These are phyloP conservation scores for Saccharum spontaneum DNA, from an alignment of 176 grass and related monocot species.

Conservation along the genomic window DNA sequence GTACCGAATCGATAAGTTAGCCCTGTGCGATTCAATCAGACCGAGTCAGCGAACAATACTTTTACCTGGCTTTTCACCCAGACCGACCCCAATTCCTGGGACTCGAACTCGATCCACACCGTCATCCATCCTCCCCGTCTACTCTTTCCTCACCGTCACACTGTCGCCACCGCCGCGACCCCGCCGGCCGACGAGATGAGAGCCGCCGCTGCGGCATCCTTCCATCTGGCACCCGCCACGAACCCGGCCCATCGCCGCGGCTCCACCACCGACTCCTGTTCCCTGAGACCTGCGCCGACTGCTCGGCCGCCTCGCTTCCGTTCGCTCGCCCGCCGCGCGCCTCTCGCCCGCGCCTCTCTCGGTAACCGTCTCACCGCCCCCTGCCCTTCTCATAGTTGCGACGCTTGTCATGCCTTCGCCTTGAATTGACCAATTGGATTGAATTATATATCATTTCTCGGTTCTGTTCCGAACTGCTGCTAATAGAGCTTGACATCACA, in stretches of 20 bases:
- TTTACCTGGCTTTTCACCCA: too few relatives aligned
- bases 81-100: too few relatives aligned
- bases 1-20: too few relatives aligned
- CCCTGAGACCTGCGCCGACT: not conserved
- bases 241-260: not conserved
- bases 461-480: not conserved
- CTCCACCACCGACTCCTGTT: not conserved
- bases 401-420: not conserved
- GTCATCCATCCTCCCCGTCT: not conserved
- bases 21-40: too few relatives aligned
- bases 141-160: not conserved
- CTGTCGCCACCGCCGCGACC: not conserved
- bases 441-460: not conserved
- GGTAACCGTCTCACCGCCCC: conserved; percentile 8
- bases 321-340: not conserved
- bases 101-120: too few relatives aligned
- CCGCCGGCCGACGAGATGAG: conserved; percentile 18
- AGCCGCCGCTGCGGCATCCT: not conserved
- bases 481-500: not conserved
- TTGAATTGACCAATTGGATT: not conserved
- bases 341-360: conserved; percentile 7
- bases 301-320: not conserved
- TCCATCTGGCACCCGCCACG: not conserved
- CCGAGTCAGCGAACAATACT: too few relatives aligned
- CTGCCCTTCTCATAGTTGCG: too few relatives aligned